Percentiles rank a stretch among this genome's conserved stretches.
Evolutionary conservation across 2,329 filamentous ascomycete genomes (phyloP).

Genomic region (Amauroascus verrucosus): DNA sequence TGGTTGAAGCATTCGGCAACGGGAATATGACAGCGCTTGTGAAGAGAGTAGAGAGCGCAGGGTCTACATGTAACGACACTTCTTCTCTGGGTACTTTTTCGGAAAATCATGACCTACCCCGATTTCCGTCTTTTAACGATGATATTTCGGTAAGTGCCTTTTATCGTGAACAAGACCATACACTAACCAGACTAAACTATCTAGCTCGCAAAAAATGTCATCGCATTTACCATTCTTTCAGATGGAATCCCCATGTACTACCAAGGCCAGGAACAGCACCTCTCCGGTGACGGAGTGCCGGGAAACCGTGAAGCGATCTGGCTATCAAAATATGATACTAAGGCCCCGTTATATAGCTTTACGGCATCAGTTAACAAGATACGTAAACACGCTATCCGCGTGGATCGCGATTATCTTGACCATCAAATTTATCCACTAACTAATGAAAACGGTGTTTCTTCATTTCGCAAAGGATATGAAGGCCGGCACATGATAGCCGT

Average conservation of each 20-base stretch:
- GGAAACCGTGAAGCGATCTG: constrained; percentile 50
- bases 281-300: constrained; percentile 40
- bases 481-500: constrained; percentile 29
- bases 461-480: constrained; percentile 34
- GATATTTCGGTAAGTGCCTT: constrained; percentile 39
- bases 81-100: constrained; percentile 43
- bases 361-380: constrained; percentile 43
- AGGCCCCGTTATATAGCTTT: constrained; percentile 41
- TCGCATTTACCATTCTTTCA: constrained; percentile 50
- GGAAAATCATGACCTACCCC: constrained; percentile 51
- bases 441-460: constrained; percentile 35
- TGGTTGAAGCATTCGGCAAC: constrained; percentile 8
- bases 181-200: not conserved
- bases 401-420: constrained; percentile 32
- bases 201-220: constrained; percentile 45
- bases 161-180: not conserved
- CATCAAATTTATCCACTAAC: constrained; percentile 38
- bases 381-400: constrained; percentile 36
- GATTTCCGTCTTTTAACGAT: constrained; percentile 43
- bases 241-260: constrained; percentile 56
- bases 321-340: constrained; percentile 42
- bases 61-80: constrained; percentile 33
- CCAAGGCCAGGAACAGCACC: constrained; percentile 56
- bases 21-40: constrained; percentile 27
- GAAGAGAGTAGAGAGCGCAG: constrained; percentile 24